phyloP scores from a whole-genome alignment of 2,329 filamentous ascomycete genomes.

The Talaromyces verruculosus region DNA sequence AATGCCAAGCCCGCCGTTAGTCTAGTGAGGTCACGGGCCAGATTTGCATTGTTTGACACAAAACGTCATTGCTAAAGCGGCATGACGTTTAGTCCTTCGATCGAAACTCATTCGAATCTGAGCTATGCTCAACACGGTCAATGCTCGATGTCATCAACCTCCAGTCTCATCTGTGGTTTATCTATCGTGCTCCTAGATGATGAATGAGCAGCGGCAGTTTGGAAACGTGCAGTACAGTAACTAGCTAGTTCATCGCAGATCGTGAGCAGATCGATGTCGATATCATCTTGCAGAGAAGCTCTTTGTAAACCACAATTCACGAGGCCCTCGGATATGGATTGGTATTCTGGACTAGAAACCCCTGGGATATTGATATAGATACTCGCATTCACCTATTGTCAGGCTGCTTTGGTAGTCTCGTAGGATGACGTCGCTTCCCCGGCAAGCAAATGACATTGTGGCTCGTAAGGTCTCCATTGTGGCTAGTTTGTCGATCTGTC shows the following conservation, averaged over 20 bases:
- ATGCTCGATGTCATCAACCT: not conserved
- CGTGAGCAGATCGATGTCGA: not conserved
- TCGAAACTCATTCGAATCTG: not conserved
- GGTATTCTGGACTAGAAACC: too few relatives aligned
- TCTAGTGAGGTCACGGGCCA: not conserved
- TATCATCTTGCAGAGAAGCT: not conserved
- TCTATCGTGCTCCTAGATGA: not conserved
- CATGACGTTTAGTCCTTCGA: not conserved
- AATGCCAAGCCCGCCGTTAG: not conserved
- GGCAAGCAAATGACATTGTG: not conserved
- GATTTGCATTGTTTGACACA: slow-evolving; percentile 10
- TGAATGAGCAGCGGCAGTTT: not conserved
- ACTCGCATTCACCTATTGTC: too few relatives aligned
- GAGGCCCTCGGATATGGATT: too few relatives aligned
- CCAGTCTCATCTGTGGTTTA: not conserved
- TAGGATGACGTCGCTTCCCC: slow-evolving; percentile 8
- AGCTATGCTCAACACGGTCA: not conserved
- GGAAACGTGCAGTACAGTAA: not conserved
- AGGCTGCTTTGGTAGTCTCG: not conserved
- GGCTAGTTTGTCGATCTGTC: slow-evolving; percentile 9
- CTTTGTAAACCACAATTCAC: not conserved
- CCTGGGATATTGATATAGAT: too few relatives aligned
- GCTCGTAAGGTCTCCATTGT: not conserved
- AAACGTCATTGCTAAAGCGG: slow-evolving; percentile 7
- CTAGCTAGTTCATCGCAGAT: not conserved